Percentiles rank a stretch among this genome's conserved stretches.
Conservation (phyloP, 441 rosid genomes). For the Erodium trifolium region DNA sequence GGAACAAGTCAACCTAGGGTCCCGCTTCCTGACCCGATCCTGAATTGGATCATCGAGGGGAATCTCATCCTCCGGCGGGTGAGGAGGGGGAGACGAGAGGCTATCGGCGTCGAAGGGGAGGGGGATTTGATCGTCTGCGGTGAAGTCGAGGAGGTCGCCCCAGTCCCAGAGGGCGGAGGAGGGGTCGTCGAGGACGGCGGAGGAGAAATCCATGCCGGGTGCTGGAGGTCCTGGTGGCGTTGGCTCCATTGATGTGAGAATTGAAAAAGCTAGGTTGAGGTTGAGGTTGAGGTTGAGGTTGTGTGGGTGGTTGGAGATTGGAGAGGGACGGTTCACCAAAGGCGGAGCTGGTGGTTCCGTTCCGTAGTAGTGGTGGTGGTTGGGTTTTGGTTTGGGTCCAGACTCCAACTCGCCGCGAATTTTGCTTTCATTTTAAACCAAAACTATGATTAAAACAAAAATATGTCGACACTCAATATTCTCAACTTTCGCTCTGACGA, state of each 20-base stretch:
- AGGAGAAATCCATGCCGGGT: background rate
- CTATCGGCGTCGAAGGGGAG: constrained; percentile 25
- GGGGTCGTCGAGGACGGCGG: constrained; percentile 27
- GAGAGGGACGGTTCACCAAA: constrained; percentile 3
- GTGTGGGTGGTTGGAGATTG: background rate
- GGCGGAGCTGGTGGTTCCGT: background rate
- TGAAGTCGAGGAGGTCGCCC: constrained; percentile 68
- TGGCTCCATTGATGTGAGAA: background rate
- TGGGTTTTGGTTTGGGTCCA: background rate
- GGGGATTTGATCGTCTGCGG: constrained; percentile 49
- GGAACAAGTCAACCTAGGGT: constrained; percentile 73
- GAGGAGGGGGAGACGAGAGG: constrained; percentile 8
- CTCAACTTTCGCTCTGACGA: background rate
- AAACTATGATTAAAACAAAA: background rate
- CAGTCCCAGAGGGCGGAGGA: constrained; percentile 62
- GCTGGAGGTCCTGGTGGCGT: background rate
- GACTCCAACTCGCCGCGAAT: background rate
- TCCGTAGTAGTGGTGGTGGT: background rate
- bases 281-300: background rate
- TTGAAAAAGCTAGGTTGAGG: background rate
- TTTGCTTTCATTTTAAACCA: background rate
- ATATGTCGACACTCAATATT: background rate
- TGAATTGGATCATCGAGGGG: constrained; percentile 18
- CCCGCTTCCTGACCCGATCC: constrained; percentile 75
- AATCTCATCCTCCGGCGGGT: constrained; percentile 16